Percentiles rank a stretch among this genome's conserved stretches.
phyloP scores from a whole-genome alignment of 228 moss, liverwort and hornwort genomes.

The Sphagnum fallax region DNA sequence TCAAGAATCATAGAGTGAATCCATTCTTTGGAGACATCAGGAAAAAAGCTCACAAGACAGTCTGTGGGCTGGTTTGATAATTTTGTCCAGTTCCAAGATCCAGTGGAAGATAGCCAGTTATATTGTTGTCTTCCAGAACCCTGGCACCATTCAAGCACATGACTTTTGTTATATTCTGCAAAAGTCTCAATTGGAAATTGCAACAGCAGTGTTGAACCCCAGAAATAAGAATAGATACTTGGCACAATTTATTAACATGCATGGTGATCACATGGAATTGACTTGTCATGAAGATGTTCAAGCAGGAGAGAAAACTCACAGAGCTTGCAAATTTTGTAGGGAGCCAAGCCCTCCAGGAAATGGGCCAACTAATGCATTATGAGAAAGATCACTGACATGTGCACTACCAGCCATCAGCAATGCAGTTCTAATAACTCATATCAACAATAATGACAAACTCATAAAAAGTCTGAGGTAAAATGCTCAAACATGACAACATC shows the following conservation, averaged over 20 bases:
- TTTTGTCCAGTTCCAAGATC: conserved; percentile 4
- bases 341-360: background rate
- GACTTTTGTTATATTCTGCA: conserved; percentile 3
- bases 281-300: background rate
- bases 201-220: conserved; percentile 1
- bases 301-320: background rate
- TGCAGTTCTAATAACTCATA: background rate
- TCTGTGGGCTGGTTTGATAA: background rate
- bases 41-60: conserved; percentile 3
- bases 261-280: background rate
- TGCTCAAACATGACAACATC: too few species aligned
- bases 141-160: background rate
- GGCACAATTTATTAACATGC: background rate
- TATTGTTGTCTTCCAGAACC: conserved; percentile 22
- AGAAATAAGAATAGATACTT: background rate
- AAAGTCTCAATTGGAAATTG: conserved; percentile 15
- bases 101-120: conserved; percentile 23
- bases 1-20: too few species aligned
- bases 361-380: background rate
- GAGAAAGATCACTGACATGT: conserved; percentile 1
- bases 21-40: too few species aligned
- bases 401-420: too few species aligned
- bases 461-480: background rate
- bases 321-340: conserved; percentile 1
- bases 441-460: background rate